These are phyloP conservation scores for Logfia minima DNA, from an alignment of 129 eudicot species.

Conservation along the genomic window DNA sequence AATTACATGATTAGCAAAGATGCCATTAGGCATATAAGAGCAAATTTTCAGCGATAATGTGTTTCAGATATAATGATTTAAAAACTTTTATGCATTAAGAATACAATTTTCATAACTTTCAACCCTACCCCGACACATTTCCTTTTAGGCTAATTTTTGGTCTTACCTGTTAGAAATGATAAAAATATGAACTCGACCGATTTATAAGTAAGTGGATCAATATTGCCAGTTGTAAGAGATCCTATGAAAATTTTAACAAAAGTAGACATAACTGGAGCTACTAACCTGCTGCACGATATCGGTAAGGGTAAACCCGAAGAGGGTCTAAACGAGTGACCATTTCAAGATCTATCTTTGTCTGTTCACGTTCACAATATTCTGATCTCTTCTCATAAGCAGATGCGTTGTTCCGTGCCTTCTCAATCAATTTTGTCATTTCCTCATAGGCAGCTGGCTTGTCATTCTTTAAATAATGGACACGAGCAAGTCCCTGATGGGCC, in stretches of 20 bases:
- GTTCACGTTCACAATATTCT: slow-evolving; percentile 92
- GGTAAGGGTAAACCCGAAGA: slow-evolving; percentile 94
- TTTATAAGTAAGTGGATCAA: background rate
- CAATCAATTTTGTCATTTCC: slow-evolving; percentile 91
- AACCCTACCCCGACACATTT: background rate
- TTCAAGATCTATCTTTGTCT: slow-evolving; percentile 89
- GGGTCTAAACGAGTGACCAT: slow-evolving; percentile 93
- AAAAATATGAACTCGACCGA: background rate
- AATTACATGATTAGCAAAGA: too few relatives aligned
- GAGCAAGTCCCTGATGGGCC: slow-evolving; percentile 99
- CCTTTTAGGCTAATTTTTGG: background rate
- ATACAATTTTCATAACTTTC: background rate
- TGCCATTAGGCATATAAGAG: too few relatives aligned
- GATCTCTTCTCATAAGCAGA: slow-evolving; percentile 98
- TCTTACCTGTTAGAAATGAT: background rate
- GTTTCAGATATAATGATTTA: too few relatives aligned
- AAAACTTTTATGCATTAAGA: background rate
- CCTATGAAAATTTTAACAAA: background rate
- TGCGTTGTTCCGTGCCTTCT: slow-evolving; percentile 86
- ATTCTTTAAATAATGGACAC: slow-evolving; percentile 85
- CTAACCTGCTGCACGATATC: slow-evolving; percentile 99
- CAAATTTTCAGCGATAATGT: too few relatives aligned
- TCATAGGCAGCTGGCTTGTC: slow-evolving; percentile 81
- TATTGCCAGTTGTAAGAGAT: background rate
- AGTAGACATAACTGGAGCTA: slow-evolving; percentile 6